Evolutionary conservation across 2,329 filamentous ascomycete species (phyloP), one percentile per base, ranked within the genome.

Genomic region (Aspergillus pseudoviridinutans): DNA sequence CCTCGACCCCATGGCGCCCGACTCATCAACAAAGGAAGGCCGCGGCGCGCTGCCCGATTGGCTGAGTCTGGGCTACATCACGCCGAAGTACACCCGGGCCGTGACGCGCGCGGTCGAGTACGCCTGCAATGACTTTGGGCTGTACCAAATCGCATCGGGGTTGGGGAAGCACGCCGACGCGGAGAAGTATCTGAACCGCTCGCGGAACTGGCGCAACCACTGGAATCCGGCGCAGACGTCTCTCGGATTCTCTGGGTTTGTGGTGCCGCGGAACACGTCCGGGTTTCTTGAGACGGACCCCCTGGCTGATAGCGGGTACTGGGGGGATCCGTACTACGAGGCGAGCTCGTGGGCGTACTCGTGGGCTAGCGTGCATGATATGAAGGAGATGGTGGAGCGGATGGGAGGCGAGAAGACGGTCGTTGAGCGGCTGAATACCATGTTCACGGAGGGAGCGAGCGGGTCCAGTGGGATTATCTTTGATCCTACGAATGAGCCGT

Each of bases 11-110:
- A 70, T 70, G 64, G 82, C 83, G 0, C 75, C 77, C 0, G 83
- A 85, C 49, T 82, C 83, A 0, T 87, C 84, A 0, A 88, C 85
- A 0, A 86, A 87, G 63, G 83, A 90, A 69, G 88, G 88, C 0
- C 78, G 88, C 38, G 84, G 88, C 5, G 88, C 87, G 0, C 75
- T 91, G 5, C 83, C 86, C 0, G 87, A 90, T 72, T 91, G 88
- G 88, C 72, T 85, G 1, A 62, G 78, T 17, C 78, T 81, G 50
- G 86, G 87, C 2, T 90, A 83, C 69, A 88, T 91, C 61, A 88
- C 87, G 1, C 82, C 84, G 0, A 77, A 68, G 3, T 89, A 80
- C 62, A 79, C 77, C 1, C 80, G 88, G 17, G 85, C 86, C 0
- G 84, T 88, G 2, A 86, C 81, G 28, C 78, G 87, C 5, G 84